Percentiles rank a stretch among this genome's conserved stretches.
These are phyloP conservation scores for Nakaseomyces kungkrabaensis DNA, from an alignment of 1,139 yeast species.

Conservation along the genomic window DNA sequence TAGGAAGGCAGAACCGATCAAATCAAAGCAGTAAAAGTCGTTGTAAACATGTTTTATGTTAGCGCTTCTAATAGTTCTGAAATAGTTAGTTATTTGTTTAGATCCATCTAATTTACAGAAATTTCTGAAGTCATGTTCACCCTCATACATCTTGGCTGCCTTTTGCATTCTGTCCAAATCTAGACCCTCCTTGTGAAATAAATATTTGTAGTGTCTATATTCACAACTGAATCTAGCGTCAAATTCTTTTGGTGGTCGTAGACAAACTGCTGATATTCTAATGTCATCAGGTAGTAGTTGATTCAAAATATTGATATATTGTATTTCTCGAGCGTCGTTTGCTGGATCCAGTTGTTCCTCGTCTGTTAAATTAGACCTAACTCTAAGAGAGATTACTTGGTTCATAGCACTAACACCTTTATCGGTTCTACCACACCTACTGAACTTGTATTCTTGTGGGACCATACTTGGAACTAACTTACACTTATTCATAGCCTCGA, in stretches of 20 bases:
- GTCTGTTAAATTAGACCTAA: slow-evolving; percentile 54
- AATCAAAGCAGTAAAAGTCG: slow-evolving; percentile 57
- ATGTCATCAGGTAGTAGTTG: slow-evolving; percentile 73
- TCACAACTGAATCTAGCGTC: slow-evolving; percentile 90
- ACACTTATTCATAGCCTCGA: slow-evolving; percentile 61
- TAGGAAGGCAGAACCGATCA: slow-evolving; percentile 81
- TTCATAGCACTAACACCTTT: slow-evolving; percentile 95
- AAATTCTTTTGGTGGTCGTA: slow-evolving; percentile 72
- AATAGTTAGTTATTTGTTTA: slow-evolving; percentile 75
- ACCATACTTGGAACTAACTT: slow-evolving; percentile 52
- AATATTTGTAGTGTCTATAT: slow-evolving; percentile 75
- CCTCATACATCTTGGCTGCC: slow-evolving; percentile 59
- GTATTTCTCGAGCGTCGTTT: slow-evolving; percentile 59
- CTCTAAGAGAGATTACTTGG: slow-evolving; percentile 75
- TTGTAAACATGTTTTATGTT: slow-evolving; percentile 37
- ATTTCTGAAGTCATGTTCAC: slow-evolving; percentile 85
- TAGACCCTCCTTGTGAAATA: slow-evolving; percentile 48
- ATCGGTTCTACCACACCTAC: slow-evolving; percentile 95
- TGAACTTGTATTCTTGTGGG: slow-evolving; percentile 57
- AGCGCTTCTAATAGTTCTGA: slow-evolving; percentile 47
- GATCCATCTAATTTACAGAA: slow-evolving; percentile 92
- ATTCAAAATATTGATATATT: slow-evolving; percentile 67
- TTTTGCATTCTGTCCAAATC: slow-evolving; percentile 56
- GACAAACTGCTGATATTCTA: slow-evolving; percentile 67
- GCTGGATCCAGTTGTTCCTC: slow-evolving; percentile 48